These are phyloP conservation scores for Aspergillus carlsbadensis DNA, from an alignment of 495 filamentous ascomycete genomes.

Conservation along the genomic window DNA sequence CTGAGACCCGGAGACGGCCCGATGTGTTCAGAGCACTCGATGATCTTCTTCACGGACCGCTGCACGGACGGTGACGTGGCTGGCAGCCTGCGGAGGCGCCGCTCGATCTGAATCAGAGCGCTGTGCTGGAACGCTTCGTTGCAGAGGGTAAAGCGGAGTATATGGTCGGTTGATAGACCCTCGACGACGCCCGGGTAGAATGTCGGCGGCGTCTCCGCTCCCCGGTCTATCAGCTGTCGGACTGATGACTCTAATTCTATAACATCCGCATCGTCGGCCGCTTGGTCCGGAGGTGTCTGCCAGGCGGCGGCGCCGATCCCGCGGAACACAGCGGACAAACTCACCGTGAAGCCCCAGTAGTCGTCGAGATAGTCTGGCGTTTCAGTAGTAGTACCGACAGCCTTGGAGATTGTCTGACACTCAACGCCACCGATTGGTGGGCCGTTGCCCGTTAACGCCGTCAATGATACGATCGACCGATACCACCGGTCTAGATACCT, in stretches of 20 bases:
- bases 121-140: conserved; percentile 49
- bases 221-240: conserved; percentile 36
- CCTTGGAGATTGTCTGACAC: conserved; percentile 17
- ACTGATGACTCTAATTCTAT: conserved; percentile 35
- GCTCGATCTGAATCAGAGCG: conserved; percentile 46
- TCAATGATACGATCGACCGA: conserved; percentile 46
- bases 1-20: conserved; percentile 42
- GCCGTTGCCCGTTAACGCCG: conserved; percentile 46
- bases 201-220: conserved; percentile 27
- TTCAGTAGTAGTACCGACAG: conserved; percentile 15
- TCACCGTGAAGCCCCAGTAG: conserved; percentile 48
- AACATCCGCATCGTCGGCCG: conserved; percentile 30
- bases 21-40: conserved; percentile 44
- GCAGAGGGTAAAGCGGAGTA: conserved; percentile 42
- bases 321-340: conserved; percentile 41
- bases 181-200: conserved; percentile 44
- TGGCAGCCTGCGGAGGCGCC: conserved; percentile 38
- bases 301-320: conserved; percentile 45
- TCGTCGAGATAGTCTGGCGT: conserved; percentile 45
- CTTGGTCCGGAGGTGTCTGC: conserved; percentile 29
- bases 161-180: conserved; percentile 32
- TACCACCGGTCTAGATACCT: conserved; percentile 48
- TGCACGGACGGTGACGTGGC: conserved; percentile 37
- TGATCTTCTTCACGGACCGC: conserved; percentile 39
- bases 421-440: conserved; percentile 38